Evolutionary conservation across 2,329 filamentous ascomycete genomes (phyloP).

Genomic region (Torrubiella hemipterigena): DNA sequence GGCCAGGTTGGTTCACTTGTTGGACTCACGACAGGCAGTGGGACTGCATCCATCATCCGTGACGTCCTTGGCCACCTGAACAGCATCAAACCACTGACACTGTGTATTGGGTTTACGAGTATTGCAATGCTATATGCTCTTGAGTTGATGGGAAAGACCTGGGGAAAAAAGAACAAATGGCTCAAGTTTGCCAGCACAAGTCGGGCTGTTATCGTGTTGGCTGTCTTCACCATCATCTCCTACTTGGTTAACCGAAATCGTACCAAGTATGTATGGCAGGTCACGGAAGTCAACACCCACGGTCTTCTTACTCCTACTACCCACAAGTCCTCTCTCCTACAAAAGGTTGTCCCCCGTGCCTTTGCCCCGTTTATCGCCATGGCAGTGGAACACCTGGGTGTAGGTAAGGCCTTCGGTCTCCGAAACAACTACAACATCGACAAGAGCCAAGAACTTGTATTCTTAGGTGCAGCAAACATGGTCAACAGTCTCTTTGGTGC

Average conservation of each 20-base stretch:
- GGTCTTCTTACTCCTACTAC: slow-evolving; percentile 39
- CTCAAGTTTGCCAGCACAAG: slow-evolving; percentile 49
- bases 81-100: slow-evolving; percentile 44
- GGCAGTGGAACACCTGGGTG: slow-evolving; percentile 50
- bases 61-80: slow-evolving; percentile 45
- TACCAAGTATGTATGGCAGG: slow-evolving; percentile 36
- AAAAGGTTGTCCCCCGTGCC: slow-evolving; percentile 38
- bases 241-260: slow-evolving; percentile 48
- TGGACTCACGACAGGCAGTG: slow-evolving; percentile 38
- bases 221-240: slow-evolving; percentile 51
- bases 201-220: slow-evolving; percentile 46
- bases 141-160: slow-evolving; percentile 44
- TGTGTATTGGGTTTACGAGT: slow-evolving; percentile 45
- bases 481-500: slow-evolving; percentile 53
- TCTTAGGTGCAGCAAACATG: slow-evolving; percentile 49
- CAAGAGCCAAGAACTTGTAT: slow-evolving; percentile 53
- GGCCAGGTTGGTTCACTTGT: slow-evolving; percentile 52
- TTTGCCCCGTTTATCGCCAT: slow-evolving; percentile 51
- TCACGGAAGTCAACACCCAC: slow-evolving; percentile 43
- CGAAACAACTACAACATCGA: slow-evolving; percentile 52
- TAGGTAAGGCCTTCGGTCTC: slow-evolving; percentile 50
- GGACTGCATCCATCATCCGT: slow-evolving; percentile 44
- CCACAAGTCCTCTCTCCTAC: slow-evolving; percentile 34
- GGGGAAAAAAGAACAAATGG: slow-evolving; percentile 43
- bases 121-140: slow-evolving; percentile 44